These are phyloP conservation scores for Ceratocystis alfenasii DNA, from an alignment of 2,329 filamentous ascomycete genomes.

Conservation along the genomic window DNA sequence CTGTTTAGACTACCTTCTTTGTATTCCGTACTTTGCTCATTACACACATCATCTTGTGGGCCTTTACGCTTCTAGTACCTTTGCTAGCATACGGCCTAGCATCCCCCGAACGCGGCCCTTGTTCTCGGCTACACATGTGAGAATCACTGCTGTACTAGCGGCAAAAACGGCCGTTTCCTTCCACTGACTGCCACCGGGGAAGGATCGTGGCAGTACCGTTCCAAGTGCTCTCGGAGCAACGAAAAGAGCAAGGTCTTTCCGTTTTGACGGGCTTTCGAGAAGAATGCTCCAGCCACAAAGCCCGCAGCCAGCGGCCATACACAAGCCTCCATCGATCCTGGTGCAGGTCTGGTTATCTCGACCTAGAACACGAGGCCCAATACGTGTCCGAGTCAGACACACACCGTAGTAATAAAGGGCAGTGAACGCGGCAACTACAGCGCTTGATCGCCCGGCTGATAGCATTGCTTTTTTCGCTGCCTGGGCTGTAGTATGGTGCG, in stretches of 20 bases:
- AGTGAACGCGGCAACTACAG: conserved; percentile 68
- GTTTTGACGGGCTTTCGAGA: conserved; percentile 51
- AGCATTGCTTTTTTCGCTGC: conserved; percentile 42
- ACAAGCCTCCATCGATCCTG: conserved; percentile 50
- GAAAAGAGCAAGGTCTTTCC: conserved; percentile 68
- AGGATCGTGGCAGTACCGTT: conserved; percentile 53
- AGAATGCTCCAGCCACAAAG: conserved; percentile 76
- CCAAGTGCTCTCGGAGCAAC: conserved; percentile 68
- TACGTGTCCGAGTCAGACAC: conserved; percentile 59
- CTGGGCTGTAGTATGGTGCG: conserved; percentile 34
- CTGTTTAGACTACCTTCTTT: neutral
- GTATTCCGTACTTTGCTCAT: neutral
- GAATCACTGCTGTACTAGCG: conserved; percentile 55
- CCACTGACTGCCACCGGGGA: conserved; percentile 47
- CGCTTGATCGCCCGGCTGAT: conserved; percentile 57
- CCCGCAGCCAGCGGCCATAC: conserved; percentile 58
- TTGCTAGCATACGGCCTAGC: conserved; percentile 47
- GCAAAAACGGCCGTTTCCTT: conserved; percentile 56
- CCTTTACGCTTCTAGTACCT: conserved; percentile 34
- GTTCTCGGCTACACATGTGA: conserved; percentile 54
- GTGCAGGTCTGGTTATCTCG: conserved; percentile 34
- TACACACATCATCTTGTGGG: neutral
- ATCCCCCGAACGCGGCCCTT: conserved; percentile 54
- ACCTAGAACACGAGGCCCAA: conserved; percentile 59
- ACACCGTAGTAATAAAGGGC: conserved; percentile 74